A percentile compares a stretch with the other conserved stretches of the same genome.
Evolutionary conservation across 202 grass and related monocot species (phyloP).

Genomic region (Bolboschoenoplectus hybrid): DNA sequence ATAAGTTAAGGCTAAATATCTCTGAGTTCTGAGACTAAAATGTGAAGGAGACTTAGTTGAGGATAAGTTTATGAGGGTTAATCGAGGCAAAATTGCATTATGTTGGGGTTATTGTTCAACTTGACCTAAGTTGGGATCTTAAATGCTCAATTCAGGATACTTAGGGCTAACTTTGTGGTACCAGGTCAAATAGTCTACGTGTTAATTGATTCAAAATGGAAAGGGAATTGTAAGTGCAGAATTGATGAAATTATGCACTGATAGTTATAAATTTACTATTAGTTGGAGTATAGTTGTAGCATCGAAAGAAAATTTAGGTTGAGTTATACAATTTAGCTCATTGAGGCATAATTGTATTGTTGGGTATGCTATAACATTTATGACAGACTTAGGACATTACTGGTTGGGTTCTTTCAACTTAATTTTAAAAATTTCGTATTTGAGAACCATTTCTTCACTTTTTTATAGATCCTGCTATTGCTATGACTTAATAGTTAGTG

Average conservation of each 20-base stretch:
- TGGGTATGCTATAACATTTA: neutral
- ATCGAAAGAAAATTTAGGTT: neutral
- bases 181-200: neutral
- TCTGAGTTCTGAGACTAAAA: neutral
- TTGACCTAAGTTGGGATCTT: constrained; percentile 10
- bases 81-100: neutral
- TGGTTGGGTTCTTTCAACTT: neutral
- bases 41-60: neutral
- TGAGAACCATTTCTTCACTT: neutral
- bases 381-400: neutral
- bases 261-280: neutral
- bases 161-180: neutral
- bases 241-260: neutral
- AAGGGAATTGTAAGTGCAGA: neutral
- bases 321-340: neutral
- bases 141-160: neutral
- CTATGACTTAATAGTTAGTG: neutral
- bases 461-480: neutral
- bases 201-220: neutral
- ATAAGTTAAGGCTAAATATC: neutral
- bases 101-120: neutral
- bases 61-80: neutral
- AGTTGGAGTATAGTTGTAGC: neutral
- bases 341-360: neutral
- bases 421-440: neutral